These are phyloP conservation scores for Vitis labrusca DNA, from an alignment of 164 flowering plant genomes.

Conservation along the genomic window DNA sequence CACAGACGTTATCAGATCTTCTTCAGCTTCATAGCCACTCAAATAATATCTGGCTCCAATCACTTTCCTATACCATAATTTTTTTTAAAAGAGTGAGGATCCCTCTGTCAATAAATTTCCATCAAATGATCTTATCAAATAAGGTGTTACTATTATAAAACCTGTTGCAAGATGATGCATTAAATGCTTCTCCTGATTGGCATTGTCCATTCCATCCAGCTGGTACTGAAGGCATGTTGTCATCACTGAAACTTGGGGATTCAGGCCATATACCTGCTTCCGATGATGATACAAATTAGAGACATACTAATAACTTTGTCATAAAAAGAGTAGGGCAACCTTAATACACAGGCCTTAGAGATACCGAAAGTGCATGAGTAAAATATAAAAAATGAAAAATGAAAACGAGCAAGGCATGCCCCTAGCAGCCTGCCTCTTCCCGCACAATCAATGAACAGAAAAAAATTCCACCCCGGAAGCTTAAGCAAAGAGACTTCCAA, in stretches of 20 bases:
- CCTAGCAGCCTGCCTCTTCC: no score
- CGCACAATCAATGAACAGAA: no score
- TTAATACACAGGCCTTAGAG: no score
- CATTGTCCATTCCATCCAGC: slow-evolving; percentile 70
- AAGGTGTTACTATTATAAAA: slow-evolving; percentile 13
- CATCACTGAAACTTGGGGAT: slow-evolving; percentile 71
- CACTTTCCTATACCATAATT: slow-evolving; percentile 50
- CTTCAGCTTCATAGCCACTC: slow-evolving; percentile 66
- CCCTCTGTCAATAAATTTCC: background rate
- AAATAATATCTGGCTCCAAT: slow-evolving; percentile 79
- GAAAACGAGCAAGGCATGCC: no score
- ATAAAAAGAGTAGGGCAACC: no score
- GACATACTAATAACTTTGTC: no score
- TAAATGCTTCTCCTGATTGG: slow-evolving; percentile 72
- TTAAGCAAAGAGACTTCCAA: no score
- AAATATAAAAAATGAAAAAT: no score
- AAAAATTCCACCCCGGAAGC: no score
- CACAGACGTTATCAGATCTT: slow-evolving; percentile 26
- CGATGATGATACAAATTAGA: background rate
- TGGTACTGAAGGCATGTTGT: slow-evolving; percentile 73
- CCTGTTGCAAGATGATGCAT: slow-evolving; percentile 82
- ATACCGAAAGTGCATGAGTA: no score
- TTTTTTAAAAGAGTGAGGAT: background rate
- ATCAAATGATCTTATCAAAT: background rate
- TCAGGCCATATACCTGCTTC: slow-evolving; percentile 89